Conservation (phyloP, 2,329 filamentous ascomycete species). For the Neodidymelliopsis sp. region DNA sequence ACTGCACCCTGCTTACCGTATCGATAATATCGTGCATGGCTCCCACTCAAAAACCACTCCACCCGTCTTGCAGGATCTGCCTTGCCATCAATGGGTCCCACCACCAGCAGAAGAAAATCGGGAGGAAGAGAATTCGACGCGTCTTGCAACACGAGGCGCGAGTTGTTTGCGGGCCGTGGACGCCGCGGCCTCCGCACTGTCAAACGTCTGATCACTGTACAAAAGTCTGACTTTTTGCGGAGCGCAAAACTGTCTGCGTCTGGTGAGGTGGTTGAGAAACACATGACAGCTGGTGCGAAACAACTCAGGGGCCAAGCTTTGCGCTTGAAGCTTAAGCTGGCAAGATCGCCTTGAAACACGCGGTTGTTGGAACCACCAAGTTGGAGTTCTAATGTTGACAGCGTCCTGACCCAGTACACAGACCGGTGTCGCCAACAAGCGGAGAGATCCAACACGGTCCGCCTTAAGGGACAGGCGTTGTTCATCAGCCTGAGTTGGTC, state of each 20-base stretch:
- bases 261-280: conserved; percentile 13
- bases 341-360: conserved; percentile 6
- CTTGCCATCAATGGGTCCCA: neutral
- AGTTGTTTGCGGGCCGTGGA: conserved; percentile 7
- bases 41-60: neutral
- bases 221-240: conserved; percentile 3
- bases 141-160: conserved; percentile 1
- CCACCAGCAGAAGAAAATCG: neutral
- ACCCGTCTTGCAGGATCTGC: conserved; percentile 7
- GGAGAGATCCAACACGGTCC: conserved; percentile 1
- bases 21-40: neutral
- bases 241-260: conserved; percentile 14
- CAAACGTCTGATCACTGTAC: conserved; percentile 4
- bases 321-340: conserved; percentile 8
- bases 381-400: conserved; percentile 3
- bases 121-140: neutral
- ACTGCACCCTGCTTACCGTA: neutral
- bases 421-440: conserved; percentile 3
- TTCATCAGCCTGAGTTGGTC: conserved; percentile 1
- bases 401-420: conserved; percentile 7
- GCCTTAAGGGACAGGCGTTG: neutral
- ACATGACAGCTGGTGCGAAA: conserved; percentile 15
- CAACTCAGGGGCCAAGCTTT: conserved; percentile 12
- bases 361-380: neutral
- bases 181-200: conserved; percentile 4